Percentiles rank a stretch among this genome's conserved stretches.
These are phyloP conservation scores for Ophiostoma fasciatum DNA, from an alignment of 2,329 filamentous ascomycete species.

Conservation along the genomic window DNA sequence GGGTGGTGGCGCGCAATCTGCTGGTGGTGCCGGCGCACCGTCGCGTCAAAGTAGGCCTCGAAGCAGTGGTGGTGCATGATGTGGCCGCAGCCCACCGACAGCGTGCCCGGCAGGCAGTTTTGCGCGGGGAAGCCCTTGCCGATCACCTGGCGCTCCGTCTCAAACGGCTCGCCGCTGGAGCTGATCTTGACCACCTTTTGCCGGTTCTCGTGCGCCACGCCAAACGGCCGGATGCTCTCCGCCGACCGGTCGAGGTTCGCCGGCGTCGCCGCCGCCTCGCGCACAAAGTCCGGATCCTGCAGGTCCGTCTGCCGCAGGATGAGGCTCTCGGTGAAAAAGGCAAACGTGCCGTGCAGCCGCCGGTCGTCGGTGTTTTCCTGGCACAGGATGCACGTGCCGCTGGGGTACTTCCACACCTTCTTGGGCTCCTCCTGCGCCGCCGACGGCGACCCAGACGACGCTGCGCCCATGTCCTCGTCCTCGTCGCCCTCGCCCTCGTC, in stretches of 20 bases:
- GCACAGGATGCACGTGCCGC: slow-evolving; percentile 86
- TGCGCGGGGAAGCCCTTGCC: slow-evolving; percentile 75
- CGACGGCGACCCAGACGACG: slow-evolving; percentile 29
- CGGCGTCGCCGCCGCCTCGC: slow-evolving; percentile 68
- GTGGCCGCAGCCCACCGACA: slow-evolving; percentile 86
- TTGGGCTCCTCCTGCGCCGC: slow-evolving; percentile 45
- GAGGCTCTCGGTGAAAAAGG: slow-evolving; percentile 70
- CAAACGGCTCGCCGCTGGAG: slow-evolving; percentile 53
- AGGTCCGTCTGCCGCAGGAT: slow-evolving; percentile 80
- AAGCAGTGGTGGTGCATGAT: slow-evolving; percentile 99
- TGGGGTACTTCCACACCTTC: slow-evolving; percentile 79
- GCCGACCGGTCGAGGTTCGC: slow-evolving; percentile 72
- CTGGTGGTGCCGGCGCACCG: slow-evolving; percentile 66
- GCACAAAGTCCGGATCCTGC: slow-evolving; percentile 66
- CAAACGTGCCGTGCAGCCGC: slow-evolving; percentile 83
- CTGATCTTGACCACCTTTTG: slow-evolving; percentile 63
- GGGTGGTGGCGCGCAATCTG: slow-evolving; percentile 93
- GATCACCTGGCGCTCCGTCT: slow-evolving; percentile 64
- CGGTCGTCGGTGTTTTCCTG: slow-evolving; percentile 91
- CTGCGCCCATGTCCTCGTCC: background rate
- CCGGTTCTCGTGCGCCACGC: slow-evolving; percentile 76
- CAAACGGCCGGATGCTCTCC: slow-evolving; percentile 73
- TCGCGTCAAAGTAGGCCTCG: slow-evolving; percentile 77
- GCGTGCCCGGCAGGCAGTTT: slow-evolving; percentile 54
- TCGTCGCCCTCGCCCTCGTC: slow-evolving; percentile 47